A percentile compares a stretch with the other conserved stretches of the same genome.
These are phyloP conservation scores for Ophiostoma pallidulum DNA, from an alignment of 2,329 filamentous ascomycete genomes.

Conservation along the genomic window DNA sequence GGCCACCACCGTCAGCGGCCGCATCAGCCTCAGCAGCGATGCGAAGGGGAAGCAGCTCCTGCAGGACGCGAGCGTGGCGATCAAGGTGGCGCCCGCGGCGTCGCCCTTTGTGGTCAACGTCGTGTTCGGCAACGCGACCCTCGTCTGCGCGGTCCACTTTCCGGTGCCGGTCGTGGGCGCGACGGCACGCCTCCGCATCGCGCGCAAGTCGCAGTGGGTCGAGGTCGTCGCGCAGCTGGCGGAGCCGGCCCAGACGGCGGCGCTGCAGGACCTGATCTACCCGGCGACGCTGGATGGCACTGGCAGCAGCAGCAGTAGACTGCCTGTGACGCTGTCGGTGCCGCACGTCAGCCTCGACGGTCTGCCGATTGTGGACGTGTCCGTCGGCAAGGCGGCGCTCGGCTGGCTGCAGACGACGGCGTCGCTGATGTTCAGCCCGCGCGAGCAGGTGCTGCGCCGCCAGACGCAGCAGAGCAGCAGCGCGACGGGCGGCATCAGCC, in stretches of 20 bases:
- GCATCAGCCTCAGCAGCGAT: conserved; percentile 29
- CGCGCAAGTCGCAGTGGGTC: conserved; percentile 34
- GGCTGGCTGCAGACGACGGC: conserved; percentile 32
- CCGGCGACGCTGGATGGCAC: conserved; percentile 23
- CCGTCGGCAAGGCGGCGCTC: conserved; percentile 24
- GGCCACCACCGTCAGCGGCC: conserved; percentile 31
- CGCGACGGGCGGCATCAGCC: conserved; percentile 13
- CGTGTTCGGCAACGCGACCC: conserved; percentile 25
- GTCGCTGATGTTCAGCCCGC: conserved; percentile 32
- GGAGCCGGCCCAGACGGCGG: conserved; percentile 17
- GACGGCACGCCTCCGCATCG: conserved; percentile 30
- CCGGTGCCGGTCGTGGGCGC: conserved; percentile 30
- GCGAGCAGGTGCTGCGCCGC: conserved; percentile 28
- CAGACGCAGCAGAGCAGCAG: no score
- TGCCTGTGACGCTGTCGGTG: conserved; percentile 30
- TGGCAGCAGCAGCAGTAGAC: no score
- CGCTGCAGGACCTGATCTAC: conserved; percentile 27
- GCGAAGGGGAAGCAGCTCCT: conserved; percentile 28
- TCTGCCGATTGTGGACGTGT: conserved; percentile 33
- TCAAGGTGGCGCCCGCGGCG: conserved; percentile 28
- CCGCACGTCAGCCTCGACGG: conserved; percentile 35
- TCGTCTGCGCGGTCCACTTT: conserved; percentile 29
- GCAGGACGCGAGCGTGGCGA: conserved; percentile 28
- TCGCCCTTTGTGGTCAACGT: conserved; percentile 34
- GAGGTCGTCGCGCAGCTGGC: conserved; percentile 33